These are phyloP conservation scores for Candida vartiovaarae DNA, from an alignment of 805 yeast genomes.

Conservation along the genomic window DNA sequence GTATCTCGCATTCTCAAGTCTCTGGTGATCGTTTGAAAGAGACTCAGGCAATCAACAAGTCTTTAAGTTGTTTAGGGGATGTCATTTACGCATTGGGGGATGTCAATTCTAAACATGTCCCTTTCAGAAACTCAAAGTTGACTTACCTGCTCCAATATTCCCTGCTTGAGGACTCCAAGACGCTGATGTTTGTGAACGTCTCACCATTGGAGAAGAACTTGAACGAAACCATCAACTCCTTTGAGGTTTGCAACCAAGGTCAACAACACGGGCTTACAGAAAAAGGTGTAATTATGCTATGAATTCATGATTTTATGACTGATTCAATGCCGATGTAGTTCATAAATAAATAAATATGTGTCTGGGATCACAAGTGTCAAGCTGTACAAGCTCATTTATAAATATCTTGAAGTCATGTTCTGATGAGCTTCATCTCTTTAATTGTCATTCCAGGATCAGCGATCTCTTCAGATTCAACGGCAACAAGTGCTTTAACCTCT, in stretches of 20 bases:
- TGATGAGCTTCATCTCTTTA: constrained; percentile 11
- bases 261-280: constrained; percentile 40
- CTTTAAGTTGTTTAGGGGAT: constrained; percentile 83
- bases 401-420: constrained; percentile 1
- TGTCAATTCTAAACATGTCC: constrained; percentile 52
- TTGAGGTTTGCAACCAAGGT: constrained; percentile 86
- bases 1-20: constrained; percentile 67
- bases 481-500: constrained; percentile 4
- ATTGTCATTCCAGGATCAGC: constrained; percentile 10
- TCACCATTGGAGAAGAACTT: constrained; percentile 59
- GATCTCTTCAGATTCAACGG: constrained; percentile 2
- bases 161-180: constrained; percentile 77
- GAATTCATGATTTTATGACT: not conserved
- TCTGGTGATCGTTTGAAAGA: constrained; percentile 77
- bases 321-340: not conserved
- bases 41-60: constrained; percentile 83
- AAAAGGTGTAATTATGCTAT: not conserved
- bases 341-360: constrained; percentile 10
- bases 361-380: too few species aligned
- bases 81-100: constrained; percentile 72
- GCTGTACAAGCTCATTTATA: not conserved
- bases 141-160: constrained; percentile 83
- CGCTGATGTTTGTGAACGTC: constrained; percentile 87
- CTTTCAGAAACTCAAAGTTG: constrained; percentile 90
- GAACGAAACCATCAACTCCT: constrained; percentile 74